Conservation (phyloP, 2,329 filamentous ascomycete species). For the Tolypocladium cylindrosporum region DNA sequence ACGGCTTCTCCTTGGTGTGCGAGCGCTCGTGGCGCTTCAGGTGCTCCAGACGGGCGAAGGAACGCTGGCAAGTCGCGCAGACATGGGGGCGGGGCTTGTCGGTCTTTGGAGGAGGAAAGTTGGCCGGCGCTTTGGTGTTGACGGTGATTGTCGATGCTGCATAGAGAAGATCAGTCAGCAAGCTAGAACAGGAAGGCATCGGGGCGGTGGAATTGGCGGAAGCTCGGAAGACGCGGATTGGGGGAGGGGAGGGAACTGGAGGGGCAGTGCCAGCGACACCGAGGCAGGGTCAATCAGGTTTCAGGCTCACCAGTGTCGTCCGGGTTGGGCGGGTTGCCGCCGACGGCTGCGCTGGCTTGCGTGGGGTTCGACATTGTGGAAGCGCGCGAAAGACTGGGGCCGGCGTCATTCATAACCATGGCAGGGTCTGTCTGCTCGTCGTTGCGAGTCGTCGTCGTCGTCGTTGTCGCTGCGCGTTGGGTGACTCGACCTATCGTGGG, state of each 20-base stretch:
- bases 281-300: constrained; percentile 5
- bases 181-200: constrained; percentile 2
- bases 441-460: neutral
- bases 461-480: neutral
- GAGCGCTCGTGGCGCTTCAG: constrained; percentile 94
- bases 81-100: constrained; percentile 96
- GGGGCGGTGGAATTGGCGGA: neutral
- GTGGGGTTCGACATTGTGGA: constrained; percentile 26
- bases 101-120: constrained; percentile 78
- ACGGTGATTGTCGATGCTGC: constrained; percentile 41
- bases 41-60: constrained; percentile 91
- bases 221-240: neutral
- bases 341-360: constrained; percentile 17
- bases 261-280: constrained; percentile 19
- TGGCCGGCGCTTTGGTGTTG: constrained; percentile 32
- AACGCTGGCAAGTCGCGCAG: constrained; percentile 82
- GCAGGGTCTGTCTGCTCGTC: constrained; percentile 10
- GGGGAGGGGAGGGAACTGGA: constrained; percentile 19
- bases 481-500: neutral
- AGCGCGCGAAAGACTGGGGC: constrained; percentile 23
- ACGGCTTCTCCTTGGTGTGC: constrained; percentile 98
- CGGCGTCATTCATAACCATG: constrained; percentile 32
- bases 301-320: constrained; percentile 30
- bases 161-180: constrained; percentile 8
- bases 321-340: constrained; percentile 16